Conservation (phyloP, 129 eudicot genomes). For the Pulicaria dysenterica region DNA sequence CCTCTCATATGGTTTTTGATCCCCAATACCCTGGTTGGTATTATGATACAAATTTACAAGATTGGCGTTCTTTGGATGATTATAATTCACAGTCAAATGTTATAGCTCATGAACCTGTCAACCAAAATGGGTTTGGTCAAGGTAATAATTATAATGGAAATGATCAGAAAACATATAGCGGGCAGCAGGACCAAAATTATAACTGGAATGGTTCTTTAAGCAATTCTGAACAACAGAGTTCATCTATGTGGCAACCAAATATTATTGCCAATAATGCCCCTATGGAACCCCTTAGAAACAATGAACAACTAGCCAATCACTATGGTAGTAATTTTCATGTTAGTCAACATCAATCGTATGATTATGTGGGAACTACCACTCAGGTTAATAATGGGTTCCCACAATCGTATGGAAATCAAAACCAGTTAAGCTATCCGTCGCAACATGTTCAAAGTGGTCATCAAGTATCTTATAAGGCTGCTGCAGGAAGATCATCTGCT, state of each 20-base stretch:
- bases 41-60: constrained; percentile 73
- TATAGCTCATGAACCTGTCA: constrained; percentile 45
- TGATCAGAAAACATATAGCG: constrained; percentile 34
- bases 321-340: constrained; percentile 32
- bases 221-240: constrained; percentile 40
- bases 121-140: constrained; percentile 51
- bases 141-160: constrained; percentile 38
- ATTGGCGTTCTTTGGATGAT: constrained; percentile 73
- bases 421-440: constrained; percentile 25
- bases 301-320: constrained; percentile 41
- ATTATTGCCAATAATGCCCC: constrained; percentile 24
- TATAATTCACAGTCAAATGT: constrained; percentile 47
- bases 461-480: constrained; percentile 47
- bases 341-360: constrained; percentile 48
- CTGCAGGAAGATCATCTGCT: constrained; percentile 78
- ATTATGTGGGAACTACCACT: constrained; percentile 37
- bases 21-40: constrained; percentile 97
- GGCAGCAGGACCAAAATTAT: constrained; percentile 46
- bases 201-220: constrained; percentile 47
- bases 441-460: constrained; percentile 47
- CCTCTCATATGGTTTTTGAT: constrained; percentile 85
- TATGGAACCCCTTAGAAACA: constrained; percentile 25
- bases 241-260: constrained; percentile 53
- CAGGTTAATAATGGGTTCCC: constrained; percentile 46
- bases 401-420: constrained; percentile 30